Evolutionary conservation across 2,329 filamentous ascomycete species (phyloP), one percentile per base, ranked within the genome.

Genomic region (Sphaerulina musiva): DNA sequence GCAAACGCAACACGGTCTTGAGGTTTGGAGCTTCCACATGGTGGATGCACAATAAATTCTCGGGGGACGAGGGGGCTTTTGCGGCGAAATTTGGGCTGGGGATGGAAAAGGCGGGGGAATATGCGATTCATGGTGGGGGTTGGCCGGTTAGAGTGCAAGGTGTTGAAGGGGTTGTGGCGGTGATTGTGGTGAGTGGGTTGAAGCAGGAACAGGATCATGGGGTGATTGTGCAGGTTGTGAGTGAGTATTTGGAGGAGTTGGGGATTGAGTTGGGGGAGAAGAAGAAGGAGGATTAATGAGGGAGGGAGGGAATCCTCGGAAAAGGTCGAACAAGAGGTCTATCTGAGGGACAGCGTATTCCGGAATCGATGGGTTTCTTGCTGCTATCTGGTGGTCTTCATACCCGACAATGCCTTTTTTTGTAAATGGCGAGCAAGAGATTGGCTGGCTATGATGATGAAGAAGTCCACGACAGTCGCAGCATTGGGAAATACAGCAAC

Each of bases 191-290:
- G 1, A 86, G 83, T 65, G 88, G 87, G 4, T 69, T 92, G 68
- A 85, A 83, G 73, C 85, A 90, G 70, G 77, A 87, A 63, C 80
- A 90, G 72, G 87, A 91, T 69, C 88, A 93, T 70, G 82, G 81
- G 7, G 80, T 90, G 38, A 82, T 92, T 64, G 79, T 87, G 0
- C 85, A 90, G 67, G 82, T 81, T 1, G 75, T 90, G 41, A 76
- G 76, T 62, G 78, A 81, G 58, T 78, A 78, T 61, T 53, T 76
- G 61, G 66, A 70, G 57, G 60, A 64, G 53, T 58, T 68, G 53
- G 64, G 63, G 6, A 59, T 66, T 23, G 67, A 68, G 44, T 57
- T 62, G 36, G 66, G 59, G 2, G 67, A 70, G 58, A 69, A 69
- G 65, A 70, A 64, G 62, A 70, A 70, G 64, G 69, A 71, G 57